phyloP scores from a whole-genome alignment of 495 filamentous ascomycete species.

The Penicillium manginii region DNA sequence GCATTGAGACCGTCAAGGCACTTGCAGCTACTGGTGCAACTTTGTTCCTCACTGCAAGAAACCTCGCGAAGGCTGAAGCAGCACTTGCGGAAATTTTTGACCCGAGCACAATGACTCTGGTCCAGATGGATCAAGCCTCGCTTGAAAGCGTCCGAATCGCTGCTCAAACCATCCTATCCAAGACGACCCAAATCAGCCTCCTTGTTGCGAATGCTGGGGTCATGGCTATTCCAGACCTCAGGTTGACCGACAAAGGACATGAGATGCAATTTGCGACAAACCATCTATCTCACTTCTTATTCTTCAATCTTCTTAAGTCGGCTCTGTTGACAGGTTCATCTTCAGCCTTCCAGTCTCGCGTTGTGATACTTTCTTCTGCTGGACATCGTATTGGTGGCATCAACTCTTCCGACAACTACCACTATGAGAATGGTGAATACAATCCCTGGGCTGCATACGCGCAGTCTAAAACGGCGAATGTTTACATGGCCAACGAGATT shows the following conservation, averaged over 20 bases:
- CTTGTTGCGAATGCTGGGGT: slow-evolving; percentile 54
- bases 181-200: slow-evolving; percentile 47
- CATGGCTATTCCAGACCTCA: slow-evolving; percentile 45
- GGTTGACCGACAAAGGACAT: slow-evolving; percentile 44
- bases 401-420: slow-evolving; percentile 30
- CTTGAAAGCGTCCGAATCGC: slow-evolving; percentile 45
- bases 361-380: slow-evolving; percentile 44
- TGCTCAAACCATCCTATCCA: slow-evolving; percentile 41
- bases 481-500: slow-evolving; percentile 52
- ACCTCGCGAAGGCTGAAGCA: slow-evolving; percentile 39
- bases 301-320: slow-evolving; percentile 51
- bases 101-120: slow-evolving; percentile 26
- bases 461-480: slow-evolving; percentile 42
- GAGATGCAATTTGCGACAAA: slow-evolving; percentile 56
- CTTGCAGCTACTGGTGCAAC: slow-evolving; percentile 53
- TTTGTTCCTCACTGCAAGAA: slow-evolving; percentile 48
- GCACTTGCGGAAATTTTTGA: slow-evolving; percentile 38
- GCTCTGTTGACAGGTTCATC: slow-evolving; percentile 44
- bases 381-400: slow-evolving; percentile 35
- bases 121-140: slow-evolving; percentile 47
- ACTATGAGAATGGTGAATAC: slow-evolving; percentile 39
- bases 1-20: slow-evolving; percentile 54
- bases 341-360: slow-evolving; percentile 45
- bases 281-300: slow-evolving; percentile 55
- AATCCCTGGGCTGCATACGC: slow-evolving; percentile 38